Conservation (phyloP, 202 grass and related monocot genomes). For the Schoenoplectus tabernaemontani region DNA sequence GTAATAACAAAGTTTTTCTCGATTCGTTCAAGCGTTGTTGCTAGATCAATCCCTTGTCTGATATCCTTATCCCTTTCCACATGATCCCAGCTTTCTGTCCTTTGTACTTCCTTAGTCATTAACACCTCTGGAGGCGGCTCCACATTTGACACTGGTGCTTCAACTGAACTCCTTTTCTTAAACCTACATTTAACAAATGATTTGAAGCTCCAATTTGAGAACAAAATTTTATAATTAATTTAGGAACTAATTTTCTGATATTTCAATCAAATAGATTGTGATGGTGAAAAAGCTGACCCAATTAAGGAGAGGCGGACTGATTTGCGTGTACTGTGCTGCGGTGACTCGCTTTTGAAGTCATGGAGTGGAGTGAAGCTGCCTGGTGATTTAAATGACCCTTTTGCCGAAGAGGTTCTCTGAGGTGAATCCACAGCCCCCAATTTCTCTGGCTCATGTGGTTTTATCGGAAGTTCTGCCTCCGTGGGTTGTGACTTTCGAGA, state of each 20-base stretch:
- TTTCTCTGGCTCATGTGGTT: slow-evolving; percentile 26
- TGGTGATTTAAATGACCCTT: slow-evolving; percentile 35
- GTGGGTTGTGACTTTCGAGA: slow-evolving; percentile 30
- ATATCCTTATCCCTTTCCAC: slow-evolving; percentile 60
- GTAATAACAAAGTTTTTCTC: slow-evolving; percentile 98
- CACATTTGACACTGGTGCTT: slow-evolving; percentile 29
- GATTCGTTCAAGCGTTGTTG: slow-evolving; percentile 89
- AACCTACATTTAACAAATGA: slow-evolving; percentile 47
- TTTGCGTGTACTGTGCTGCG: slow-evolving; percentile 26
- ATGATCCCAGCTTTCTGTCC: slow-evolving; percentile 64
- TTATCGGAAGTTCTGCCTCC: slow-evolving; percentile 16
- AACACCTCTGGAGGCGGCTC: slow-evolving; percentile 30
- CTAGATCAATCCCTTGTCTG: slow-evolving; percentile 84
- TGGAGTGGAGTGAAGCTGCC: slow-evolving; percentile 26
- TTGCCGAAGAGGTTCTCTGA: slow-evolving; percentile 7
- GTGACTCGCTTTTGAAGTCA: slow-evolving; percentile 55
- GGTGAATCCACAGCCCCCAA: slow-evolving; percentile 31
- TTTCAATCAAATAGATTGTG: not conserved
- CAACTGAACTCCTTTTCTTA: slow-evolving; percentile 51
- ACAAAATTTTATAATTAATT: not conserved
- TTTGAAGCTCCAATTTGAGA: not conserved
- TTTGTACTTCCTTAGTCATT: slow-evolving; percentile 40
- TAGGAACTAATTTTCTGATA: not conserved
- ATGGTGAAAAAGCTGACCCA: slow-evolving; percentile 38
- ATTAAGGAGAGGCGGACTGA: slow-evolving; percentile 53